phyloP scores from a whole-genome alignment of 176 grass and related monocot genomes.

The Carex pumila region DNA sequence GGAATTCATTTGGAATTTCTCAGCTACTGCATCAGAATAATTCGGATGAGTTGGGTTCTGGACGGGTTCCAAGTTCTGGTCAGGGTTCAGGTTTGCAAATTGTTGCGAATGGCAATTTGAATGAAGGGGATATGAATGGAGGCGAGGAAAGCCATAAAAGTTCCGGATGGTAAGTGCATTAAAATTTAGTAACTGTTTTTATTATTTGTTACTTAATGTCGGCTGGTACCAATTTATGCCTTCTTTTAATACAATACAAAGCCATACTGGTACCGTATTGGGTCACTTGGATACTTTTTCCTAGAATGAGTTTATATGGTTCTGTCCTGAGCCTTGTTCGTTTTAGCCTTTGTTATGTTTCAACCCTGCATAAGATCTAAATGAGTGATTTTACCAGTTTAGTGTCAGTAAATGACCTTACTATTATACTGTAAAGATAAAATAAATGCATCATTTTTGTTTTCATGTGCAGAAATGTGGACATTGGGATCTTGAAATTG shows the following conservation, averaged over 20 bases:
- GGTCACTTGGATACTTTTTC: neutral
- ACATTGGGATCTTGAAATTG: neutral
- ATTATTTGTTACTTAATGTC: neutral
- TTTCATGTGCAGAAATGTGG: constrained; percentile 3
- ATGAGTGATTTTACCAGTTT: neutral
- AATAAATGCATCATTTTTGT: neutral
- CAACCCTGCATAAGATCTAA: neutral
- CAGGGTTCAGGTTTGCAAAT: constrained; percentile 19
- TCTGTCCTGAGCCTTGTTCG: neutral
- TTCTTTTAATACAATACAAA: neutral
- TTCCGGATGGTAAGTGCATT: constrained; percentile 49
- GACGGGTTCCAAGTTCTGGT: neutral
- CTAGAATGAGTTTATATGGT: neutral
- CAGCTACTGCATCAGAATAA: constrained; percentile 46
- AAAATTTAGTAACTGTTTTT: neutral
- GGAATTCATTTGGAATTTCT: constrained; percentile 58
- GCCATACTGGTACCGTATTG: no score
- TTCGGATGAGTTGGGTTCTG: constrained; percentile 19
- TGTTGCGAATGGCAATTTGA: constrained; percentile 41
- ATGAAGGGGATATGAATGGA: constrained; percentile 26
- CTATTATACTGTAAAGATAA: neutral
- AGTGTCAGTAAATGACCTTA: neutral
- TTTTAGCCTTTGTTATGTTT: neutral
- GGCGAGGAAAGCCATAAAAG: constrained; percentile 27
- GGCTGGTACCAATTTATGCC: neutral